Conservation (phyloP, 371 early-diverging fungal genomes). For the Mortierella sp. region DNA sequence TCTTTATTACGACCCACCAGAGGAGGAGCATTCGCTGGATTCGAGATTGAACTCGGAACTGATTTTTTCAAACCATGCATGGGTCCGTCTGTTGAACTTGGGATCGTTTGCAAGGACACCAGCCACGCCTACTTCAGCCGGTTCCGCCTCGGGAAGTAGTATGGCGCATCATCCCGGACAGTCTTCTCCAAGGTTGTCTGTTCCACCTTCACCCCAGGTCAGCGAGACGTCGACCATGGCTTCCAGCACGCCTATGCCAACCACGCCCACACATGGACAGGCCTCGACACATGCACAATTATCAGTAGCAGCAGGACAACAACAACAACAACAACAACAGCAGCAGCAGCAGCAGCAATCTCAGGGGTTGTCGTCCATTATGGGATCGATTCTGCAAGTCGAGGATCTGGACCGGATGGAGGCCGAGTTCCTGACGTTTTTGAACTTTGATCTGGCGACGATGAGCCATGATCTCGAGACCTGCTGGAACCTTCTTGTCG, state of each 20-base stretch:
- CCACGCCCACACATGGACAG: not conserved
- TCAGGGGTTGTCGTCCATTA: constrained; percentile 24
- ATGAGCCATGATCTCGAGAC: constrained; percentile 47
- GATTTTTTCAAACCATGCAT: constrained; percentile 52
- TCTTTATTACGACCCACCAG: constrained; percentile 11
- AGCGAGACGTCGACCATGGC: constrained; percentile 19
- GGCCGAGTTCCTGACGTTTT: constrained; percentile 68
- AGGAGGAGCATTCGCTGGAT: constrained; percentile 20
- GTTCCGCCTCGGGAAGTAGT: not conserved
- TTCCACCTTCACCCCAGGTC: constrained; percentile 17
- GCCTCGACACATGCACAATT: not conserved
- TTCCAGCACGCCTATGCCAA: not conserved
- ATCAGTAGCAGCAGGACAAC: no score
- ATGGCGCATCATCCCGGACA: no score
- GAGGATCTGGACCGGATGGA: constrained; percentile 65
- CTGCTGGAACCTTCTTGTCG: constrained; percentile 52
- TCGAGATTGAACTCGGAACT: constrained; percentile 35
- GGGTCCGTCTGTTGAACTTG: constrained; percentile 49
- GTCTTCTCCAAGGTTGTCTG: not conserved
- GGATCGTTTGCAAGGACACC: constrained; percentile 38
- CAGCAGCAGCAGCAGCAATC: constrained; percentile 4
- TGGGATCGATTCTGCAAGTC: constrained; percentile 31
- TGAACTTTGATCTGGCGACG: constrained; percentile 61
- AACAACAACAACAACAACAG: constrained; percentile 3
- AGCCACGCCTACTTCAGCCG: constrained; percentile 1